Base-by-base conservation (phyloP, 139 green algal genomes). In the Pedinophyceae sp. region DNA sequence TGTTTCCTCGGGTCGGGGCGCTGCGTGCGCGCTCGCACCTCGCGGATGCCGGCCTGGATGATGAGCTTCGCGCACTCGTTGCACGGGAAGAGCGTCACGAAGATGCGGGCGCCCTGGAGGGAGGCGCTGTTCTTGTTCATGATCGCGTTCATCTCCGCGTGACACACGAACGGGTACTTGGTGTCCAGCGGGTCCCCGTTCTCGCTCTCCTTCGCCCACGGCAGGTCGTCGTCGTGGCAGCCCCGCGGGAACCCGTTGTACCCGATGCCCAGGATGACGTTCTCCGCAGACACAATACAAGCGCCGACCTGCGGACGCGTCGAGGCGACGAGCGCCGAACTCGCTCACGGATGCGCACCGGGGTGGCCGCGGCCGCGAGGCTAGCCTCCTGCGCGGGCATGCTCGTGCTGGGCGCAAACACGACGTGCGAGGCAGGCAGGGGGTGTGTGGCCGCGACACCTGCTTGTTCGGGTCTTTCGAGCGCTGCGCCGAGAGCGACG, bases 51-150 rank as follows among this genome's bases (percentile, higher is more conserved):
- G 19, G 84, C 81, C 65, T 97, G 89, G 39, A 98, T 97, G 50
- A 98, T 79, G 38, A 98, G 75, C 75, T 98, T 98, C 51, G 91
- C 84, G 71, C 91, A 98, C 70, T 98, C 90, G 58, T 95, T 95
- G 83, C 91, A 98, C 2, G 91, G 91, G 54, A 95, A 97, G 76
- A 98, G 88, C 22, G 91, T 98, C 19, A 98, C 91, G 61, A 92
- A 98, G 10, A 98, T 72, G 13, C 60, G 75, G 58, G 76, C 66
- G 5, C 73, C 69, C 7, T 34, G 40, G 23, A 89, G 63, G 17
- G 63, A 73, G 4, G 76, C 72, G 7, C 70, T 73, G 60, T 95
- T 95, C 48, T 87, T 94, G 68, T 98, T 98, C 17, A 98, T 73
- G 50, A 98, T 86, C 6, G 91, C 89, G 60, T 98, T 97, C 46